Conservation (phyloP, 2,329 filamentous ascomycete species). For the Cercospora nicotianae region DNA sequence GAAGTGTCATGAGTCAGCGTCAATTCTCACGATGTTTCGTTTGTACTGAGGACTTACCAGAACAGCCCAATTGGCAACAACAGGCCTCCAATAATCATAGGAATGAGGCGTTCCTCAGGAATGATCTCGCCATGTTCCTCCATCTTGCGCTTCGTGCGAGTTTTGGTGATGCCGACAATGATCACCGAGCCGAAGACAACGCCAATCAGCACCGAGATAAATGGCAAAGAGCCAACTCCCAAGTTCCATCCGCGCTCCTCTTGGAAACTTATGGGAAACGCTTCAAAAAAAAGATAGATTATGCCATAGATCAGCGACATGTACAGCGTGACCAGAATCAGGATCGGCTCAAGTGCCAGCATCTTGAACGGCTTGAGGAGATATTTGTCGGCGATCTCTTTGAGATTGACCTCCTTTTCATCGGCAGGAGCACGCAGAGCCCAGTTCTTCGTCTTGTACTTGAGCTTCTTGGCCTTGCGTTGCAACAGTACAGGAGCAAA, state of each 20-base stretch:
- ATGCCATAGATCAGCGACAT: constrained; percentile 35
- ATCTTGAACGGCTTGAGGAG: constrained; percentile 48
- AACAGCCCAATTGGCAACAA: constrained; percentile 48
- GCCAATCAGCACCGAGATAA: constrained; percentile 31
- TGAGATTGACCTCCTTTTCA: constrained; percentile 44
- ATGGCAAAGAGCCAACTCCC: constrained; percentile 30
- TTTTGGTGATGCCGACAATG: constrained; percentile 28
- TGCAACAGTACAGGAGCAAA: constrained; percentile 47
- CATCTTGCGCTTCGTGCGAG: constrained; percentile 26
- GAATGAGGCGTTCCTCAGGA: constrained; percentile 48
- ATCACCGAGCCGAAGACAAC: constrained; percentile 28
- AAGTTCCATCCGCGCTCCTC: constrained; percentile 30
- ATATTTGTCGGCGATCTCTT: constrained; percentile 54
- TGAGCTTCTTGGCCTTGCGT: constrained; percentile 54
- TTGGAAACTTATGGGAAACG: constrained; percentile 36
- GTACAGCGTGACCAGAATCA: constrained; percentile 48
- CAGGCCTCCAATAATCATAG: constrained; percentile 48
- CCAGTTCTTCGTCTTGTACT: constrained; percentile 51
- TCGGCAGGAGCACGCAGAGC: constrained; percentile 41
- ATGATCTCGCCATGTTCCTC: constrained; percentile 24
- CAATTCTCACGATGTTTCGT: not conserved
- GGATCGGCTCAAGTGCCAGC: constrained; percentile 48
- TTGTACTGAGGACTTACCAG: constrained; percentile 31
- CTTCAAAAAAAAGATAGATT: constrained; percentile 36
- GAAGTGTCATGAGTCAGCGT: not conserved